Evolutionary conservation across 2,329 filamentous ascomycete genomes (phyloP).

Genomic region (Graphilbum sp.): DNA sequence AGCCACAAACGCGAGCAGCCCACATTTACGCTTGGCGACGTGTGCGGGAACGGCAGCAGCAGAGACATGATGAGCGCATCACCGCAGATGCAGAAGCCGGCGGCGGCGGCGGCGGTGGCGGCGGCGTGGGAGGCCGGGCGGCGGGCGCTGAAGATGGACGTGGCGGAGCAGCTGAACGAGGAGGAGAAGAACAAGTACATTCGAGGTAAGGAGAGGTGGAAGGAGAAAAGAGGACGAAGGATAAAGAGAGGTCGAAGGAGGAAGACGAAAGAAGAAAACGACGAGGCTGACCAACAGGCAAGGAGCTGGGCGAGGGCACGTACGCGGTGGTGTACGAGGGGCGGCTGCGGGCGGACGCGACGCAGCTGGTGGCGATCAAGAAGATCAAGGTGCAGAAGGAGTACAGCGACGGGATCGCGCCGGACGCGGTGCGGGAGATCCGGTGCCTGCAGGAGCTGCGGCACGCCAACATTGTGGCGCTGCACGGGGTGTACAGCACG

Average conservation of each 20-base stretch:
- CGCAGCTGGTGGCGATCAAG: conserved; percentile 72
- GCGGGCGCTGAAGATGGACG: conserved; percentile 28
- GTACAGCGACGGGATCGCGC: conserved; percentile 79
- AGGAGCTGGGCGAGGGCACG: conserved; percentile 88
- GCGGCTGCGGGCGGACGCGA: conserved; percentile 56
- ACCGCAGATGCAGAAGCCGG: conserved; percentile 25
- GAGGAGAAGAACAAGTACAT: conserved; percentile 77
- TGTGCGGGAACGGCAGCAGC: no score
- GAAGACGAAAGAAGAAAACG: background rate
- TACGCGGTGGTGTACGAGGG: conserved; percentile 93
- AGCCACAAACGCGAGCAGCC: no score
- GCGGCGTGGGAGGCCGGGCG: conserved; percentile 10
- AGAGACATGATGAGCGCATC: conserved; percentile 25
- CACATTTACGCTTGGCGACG: no score
- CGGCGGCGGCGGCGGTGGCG: conserved; percentile 15
- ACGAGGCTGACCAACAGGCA: conserved; percentile 33
- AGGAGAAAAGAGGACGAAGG: no score
- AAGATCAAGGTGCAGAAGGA: conserved; percentile 80
- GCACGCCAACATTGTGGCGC: conserved; percentile 88
- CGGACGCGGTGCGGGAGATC: conserved; percentile 90
- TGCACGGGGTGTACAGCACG: conserved; percentile 84
- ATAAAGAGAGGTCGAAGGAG: background rate
- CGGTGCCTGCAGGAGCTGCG: conserved; percentile 87
- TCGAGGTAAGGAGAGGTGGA: conserved; percentile 16
- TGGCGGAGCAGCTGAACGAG: conserved; percentile 70